These are phyloP conservation scores for Alisma plantagoaquatica DNA, from an alignment of 106 monocot genomes.

Conservation along the genomic window DNA sequence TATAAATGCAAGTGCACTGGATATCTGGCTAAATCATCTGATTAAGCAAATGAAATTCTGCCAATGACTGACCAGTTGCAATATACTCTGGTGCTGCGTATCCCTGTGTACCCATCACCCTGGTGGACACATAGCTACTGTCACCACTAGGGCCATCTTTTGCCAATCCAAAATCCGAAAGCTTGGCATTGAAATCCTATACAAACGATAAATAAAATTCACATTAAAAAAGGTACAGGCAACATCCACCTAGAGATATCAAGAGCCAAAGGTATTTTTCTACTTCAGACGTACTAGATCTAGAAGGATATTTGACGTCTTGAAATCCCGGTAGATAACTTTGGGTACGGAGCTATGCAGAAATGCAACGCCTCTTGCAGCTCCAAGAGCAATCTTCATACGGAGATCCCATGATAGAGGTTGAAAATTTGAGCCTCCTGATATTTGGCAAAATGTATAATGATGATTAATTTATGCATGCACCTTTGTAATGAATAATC, in stretches of 20 bases:
- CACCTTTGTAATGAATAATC: too few species aligned
- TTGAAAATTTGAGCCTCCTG: slow-evolving; percentile 30
- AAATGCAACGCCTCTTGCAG: slow-evolving; percentile 59
- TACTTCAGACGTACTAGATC: slow-evolving; percentile 28
- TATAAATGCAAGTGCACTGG: too few species aligned
- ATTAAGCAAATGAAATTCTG: too few species aligned
- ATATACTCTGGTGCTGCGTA: slow-evolving; percentile 84
- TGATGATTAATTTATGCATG: neutral
- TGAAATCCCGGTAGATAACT: slow-evolving; percentile 68
- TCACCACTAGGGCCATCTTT: slow-evolving; percentile 38
- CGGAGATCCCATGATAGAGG: slow-evolving; percentile 62
- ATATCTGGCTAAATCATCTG: too few species aligned
- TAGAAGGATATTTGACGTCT: slow-evolving; percentile 69
- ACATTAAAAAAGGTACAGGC: neutral
- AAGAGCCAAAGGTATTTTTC: neutral
- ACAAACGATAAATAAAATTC: neutral
- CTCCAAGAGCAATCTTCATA: slow-evolving; percentile 43
- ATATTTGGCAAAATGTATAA: neutral
- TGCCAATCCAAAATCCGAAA: slow-evolving; percentile 74
- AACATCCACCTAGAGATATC: neutral
- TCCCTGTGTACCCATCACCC: slow-evolving; percentile 62
- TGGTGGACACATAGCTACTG: slow-evolving; percentile 41
- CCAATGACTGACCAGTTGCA: slow-evolving; percentile 69
- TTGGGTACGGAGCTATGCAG: slow-evolving; percentile 37
- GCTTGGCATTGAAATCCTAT: slow-evolving; percentile 47